Evolutionary conservation across 768 basidiomycete genomes (phyloP).

Genomic region (Suillus ampliporus): DNA sequence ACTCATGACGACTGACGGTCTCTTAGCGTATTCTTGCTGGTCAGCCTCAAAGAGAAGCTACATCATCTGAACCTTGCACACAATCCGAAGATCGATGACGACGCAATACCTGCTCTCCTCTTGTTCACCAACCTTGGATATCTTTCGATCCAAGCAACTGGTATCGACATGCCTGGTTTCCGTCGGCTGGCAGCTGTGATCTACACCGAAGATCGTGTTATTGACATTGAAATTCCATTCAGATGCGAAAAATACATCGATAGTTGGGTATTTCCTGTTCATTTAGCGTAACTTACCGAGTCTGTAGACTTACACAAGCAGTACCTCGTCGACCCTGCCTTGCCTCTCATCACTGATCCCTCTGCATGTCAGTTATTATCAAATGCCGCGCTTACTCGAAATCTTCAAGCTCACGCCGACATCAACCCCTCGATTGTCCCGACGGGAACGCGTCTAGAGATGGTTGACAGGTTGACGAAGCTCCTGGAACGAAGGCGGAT

Average conservation of each 20-base stretch:
- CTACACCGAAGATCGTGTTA: slow-evolving; percentile 41
- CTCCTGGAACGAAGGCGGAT: slow-evolving; percentile 52
- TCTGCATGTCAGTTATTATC: slow-evolving; percentile 48
- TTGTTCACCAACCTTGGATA: slow-evolving; percentile 52
- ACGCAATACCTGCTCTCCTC: slow-evolving; percentile 59
- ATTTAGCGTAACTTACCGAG: not conserved
- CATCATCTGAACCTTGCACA: slow-evolving; percentile 54
- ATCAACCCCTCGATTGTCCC: slow-evolving; percentile 51
- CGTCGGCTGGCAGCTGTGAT: slow-evolving; percentile 52
- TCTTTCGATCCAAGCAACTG: slow-evolving; percentile 59
- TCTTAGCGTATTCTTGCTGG: slow-evolving; percentile 60
- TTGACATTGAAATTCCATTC: slow-evolving; percentile 60
- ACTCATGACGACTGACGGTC: slow-evolving; percentile 13
- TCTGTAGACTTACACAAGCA: slow-evolving; percentile 48
- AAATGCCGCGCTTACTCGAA: slow-evolving; percentile 53
- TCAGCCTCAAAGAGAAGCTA: slow-evolving; percentile 60
- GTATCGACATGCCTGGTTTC: slow-evolving; percentile 61
- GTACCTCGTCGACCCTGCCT: slow-evolving; percentile 52
- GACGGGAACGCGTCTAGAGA: slow-evolving; percentile 53
- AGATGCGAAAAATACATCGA: slow-evolving; percentile 59
- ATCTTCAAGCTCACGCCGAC: slow-evolving; percentile 60
- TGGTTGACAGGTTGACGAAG: slow-evolving; percentile 51
- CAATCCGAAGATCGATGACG: slow-evolving; percentile 61
- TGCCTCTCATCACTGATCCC: slow-evolving; percentile 57
- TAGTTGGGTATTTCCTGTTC: slow-evolving; percentile 42